Evolutionary conservation across 2,329 filamentous ascomycete genomes (phyloP).

Genomic region (Shiraia sp.): DNA sequence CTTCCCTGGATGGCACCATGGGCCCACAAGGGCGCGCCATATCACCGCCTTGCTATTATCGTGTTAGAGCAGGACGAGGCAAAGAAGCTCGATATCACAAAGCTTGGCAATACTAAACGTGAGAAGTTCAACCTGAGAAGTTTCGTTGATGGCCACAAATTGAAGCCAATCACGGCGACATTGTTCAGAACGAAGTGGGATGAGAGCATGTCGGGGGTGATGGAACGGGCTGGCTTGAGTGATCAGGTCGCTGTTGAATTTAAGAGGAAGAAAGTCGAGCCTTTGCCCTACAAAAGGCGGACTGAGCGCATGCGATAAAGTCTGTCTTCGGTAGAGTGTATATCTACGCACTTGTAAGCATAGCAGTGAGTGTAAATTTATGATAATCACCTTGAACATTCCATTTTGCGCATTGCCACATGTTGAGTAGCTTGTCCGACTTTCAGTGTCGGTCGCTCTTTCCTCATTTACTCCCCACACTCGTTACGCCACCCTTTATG

Average conservation of each 20-base stretch:
- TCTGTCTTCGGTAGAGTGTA: constrained; percentile 12
- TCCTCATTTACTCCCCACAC: background rate
- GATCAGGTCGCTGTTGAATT: constrained; percentile 79
- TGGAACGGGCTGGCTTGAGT: constrained; percentile 75
- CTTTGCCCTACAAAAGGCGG: constrained; percentile 66
- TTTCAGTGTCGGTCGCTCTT: background rate
- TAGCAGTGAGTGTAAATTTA: constrained; percentile 1
- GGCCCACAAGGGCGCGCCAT: constrained; percentile 85
- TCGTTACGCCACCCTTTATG: background rate
- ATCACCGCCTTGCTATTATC: constrained; percentile 85
- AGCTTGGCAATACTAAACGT: constrained; percentile 75
- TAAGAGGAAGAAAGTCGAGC: constrained; percentile 75
- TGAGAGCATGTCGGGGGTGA: constrained; percentile 81
- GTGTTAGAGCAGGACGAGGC: constrained; percentile 77
- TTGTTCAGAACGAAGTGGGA: constrained; percentile 93
- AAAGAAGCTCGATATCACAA: constrained; percentile 42
- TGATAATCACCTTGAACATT: background rate
- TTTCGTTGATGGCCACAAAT: constrained; percentile 69
- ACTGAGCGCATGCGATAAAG: constrained; percentile 51
- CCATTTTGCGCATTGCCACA: background rate
- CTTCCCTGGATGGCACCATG: constrained; percentile 83
- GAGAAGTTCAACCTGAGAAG: constrained; percentile 76
- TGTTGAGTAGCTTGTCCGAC: too few relatives aligned
- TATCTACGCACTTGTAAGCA: background rate
- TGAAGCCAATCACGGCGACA: constrained; percentile 78